phyloP scores from a whole-genome alignment of 1,284 basidiomycete genomes.

The Athelia sp. region DNA sequence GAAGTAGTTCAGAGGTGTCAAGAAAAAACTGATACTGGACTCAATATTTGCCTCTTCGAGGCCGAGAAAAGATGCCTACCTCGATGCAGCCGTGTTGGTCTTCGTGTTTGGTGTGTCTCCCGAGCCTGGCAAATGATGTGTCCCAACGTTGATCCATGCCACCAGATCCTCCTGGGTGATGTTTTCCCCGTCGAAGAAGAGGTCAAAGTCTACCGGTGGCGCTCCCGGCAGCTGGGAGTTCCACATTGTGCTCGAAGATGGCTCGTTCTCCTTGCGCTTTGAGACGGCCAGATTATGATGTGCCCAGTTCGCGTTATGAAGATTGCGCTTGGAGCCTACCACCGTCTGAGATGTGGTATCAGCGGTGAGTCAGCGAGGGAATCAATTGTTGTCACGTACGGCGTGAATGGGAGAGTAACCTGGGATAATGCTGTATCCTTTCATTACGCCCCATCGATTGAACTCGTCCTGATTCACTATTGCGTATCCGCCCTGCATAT shows the following conservation, averaged over 20 bases:
- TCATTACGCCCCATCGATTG: constrained; percentile 52
- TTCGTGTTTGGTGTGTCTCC: constrained; percentile 60
- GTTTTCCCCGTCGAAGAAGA: constrained; percentile 60
- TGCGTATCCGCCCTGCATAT: constrained; percentile 51
- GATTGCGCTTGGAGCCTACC: constrained; percentile 50
- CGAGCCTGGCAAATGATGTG: constrained; percentile 53
- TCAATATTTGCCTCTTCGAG: background rate
- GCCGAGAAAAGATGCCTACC: constrained; percentile 25
- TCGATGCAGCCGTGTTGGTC: constrained; percentile 54
- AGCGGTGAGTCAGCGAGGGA: constrained; percentile 4
- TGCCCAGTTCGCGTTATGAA: constrained; percentile 62
- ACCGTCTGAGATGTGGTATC: constrained; percentile 36
- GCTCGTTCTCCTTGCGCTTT: constrained; percentile 54
- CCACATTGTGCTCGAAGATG: constrained; percentile 50
- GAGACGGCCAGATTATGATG: constrained; percentile 59
- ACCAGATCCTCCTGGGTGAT: constrained; percentile 59
- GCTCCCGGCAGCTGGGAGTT: constrained; percentile 57
- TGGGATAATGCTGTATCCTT: constrained; percentile 54
- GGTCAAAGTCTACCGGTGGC: constrained; percentile 57
- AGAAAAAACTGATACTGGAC: constrained; percentile 38
- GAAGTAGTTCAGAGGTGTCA: constrained; percentile 62
- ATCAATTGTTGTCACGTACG: constrained; percentile 24
- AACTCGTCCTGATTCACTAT: constrained; percentile 54
- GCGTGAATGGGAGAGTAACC: constrained; percentile 48
- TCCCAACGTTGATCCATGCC: constrained; percentile 62